Base-by-base conservation (phyloP, 352 stramenopile genomes). In the Phytophthora hibernalis region DNA sequence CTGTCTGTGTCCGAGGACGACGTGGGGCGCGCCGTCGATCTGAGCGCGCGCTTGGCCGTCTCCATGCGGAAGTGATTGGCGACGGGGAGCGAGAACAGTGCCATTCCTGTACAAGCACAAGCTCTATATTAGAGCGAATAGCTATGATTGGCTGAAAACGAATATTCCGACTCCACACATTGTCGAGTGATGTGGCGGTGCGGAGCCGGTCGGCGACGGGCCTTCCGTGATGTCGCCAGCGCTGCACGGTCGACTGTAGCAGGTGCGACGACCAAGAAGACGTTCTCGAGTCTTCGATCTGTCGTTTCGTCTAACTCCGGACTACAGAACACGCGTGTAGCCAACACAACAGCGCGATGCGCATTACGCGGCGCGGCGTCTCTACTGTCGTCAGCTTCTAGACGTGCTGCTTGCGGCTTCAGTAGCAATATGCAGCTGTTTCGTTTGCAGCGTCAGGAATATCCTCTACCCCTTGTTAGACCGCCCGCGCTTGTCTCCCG, bases 21-120 rank as follows among this genome's bases (percentile, higher is more conserved):
- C 10, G 53, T 42, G 3, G 54, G 31, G 33, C 54, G 55, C 11
- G 28, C 26, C 15, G 15, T n/a, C 33, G 3, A 5, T 6, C 40
- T 75, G 31, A 52, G 70, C 52, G 54, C 52, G 38, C 65, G 60
- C 64, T 77, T 78, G 28, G 9, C 24, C 22, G 47, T 61, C 55
- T 66, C 54, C 45, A 68, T 65, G 65, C 59, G 26, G 10, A 44
- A 68, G 55, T 67, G 56, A 74, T 53, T 74, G 61, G 58, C 51
- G 11, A 31, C 43, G 56, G 50, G 57, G 68, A 69, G 54, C 26
- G 47, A 70, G 59, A 82, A 80, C 65, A 83, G 76, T 83, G 76
- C 81, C 76, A 68, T 79, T 54, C 49, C 59, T 57, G 0, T 79
- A 76, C 16, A 65, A 67, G 72, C 75, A 51, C 59, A 35, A 15